Evolutionary conservation across 2,329 filamentous ascomycete species (phyloP), one percentile per base, ranked within the genome.

Genomic region (Trichoderma lentiforme): DNA sequence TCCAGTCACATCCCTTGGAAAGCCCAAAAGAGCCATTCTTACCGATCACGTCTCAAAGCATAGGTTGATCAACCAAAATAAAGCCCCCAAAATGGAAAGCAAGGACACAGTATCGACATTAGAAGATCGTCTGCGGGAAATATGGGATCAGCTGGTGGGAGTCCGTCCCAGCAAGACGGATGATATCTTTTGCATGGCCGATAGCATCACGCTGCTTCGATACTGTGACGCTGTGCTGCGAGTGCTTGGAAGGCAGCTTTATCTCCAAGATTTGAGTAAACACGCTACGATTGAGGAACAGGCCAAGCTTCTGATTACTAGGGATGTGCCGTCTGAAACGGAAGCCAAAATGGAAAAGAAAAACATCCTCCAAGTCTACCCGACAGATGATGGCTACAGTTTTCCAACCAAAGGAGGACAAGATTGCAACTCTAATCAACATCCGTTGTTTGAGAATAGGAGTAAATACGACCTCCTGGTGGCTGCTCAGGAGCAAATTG

Each of bases 1-100:
- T 70, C 84, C 84, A 0, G 76, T 77, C 28, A 86, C 84, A 2
- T 77, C 82, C 1, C 80, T 84, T 12, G 84, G 84, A 2, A 86
- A 86, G 72, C 79, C 84, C 5, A 82, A 82, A 72, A 85, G 84
- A 69, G 79, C 80, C 1, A 74, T 81, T 9, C 74, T 86, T 28
- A 79, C 73, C 32, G 61, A 72, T 3, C 56, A 64, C 8, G 74
- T 82, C 3, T 18, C 74, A 6, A 68, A 74, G 3, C 63, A 78
- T 6, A 39, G 60, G 11, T n/a, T 62, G 71, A 9, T 63, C 73
- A 28, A 9, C 18, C 24, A 66, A 62, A 5, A 53, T 61, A 0
- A 26, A 43, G 14, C 15, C 18, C 56, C 72, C 1, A 18, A 53
- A 7, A 43, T 18, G 6, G 66, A 24, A 3, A 24, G 60, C 24